Base-by-base conservation (phyloP, 148 eudicot species). In the Amaranthus palmeri region DNA sequence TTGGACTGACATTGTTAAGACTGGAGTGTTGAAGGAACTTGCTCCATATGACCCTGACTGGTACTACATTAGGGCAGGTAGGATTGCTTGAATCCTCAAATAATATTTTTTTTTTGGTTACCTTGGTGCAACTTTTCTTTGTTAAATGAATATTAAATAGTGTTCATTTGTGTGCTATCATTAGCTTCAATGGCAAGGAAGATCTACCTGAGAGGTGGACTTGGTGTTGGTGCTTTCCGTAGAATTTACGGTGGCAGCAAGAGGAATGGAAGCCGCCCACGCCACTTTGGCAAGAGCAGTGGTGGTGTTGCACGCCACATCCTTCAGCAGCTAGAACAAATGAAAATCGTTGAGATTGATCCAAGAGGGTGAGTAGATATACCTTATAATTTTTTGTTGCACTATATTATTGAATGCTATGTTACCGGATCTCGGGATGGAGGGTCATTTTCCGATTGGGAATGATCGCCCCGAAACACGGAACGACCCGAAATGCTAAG, bases 121-220 rank as follows among this genome's bases (percentile, higher is more conserved):
- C 0, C 36, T 0, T 25, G 36, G 36, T 25, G 36, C 36, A 1
- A 25, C 36, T 25, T 25, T 25, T 25, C 36, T 25, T 25, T 25
- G 36, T 25, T 25, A 25, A 25, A 25, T 56, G 1, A 56, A 56
- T 40, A 25, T 56, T 5, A 56, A n/a, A 5, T 51, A 40, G 25
- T 55, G 61, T 40, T 41, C 7, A 17, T 36, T 9, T 64, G 8
- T 46, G 13, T 9, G 36, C 40, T n/a, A 2, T 54, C 50, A 54
- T 57, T 72, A 89, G 95, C 97, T 62, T 91, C 97, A 40, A 91
- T 89, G 86, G 97, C 95, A 40, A 87, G 97, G 83, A 92, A 92
- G 73, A 81, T 92, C 67, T 92, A 92, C 76, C 60, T 87, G 65
- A 87, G 97, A 75, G 96, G 97, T 10, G 97, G 97, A 54, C 66